Base-by-base conservation (phyloP, 192 early-diverging fungal genomes). In the Linnemannia schmuckeri region DNA sequence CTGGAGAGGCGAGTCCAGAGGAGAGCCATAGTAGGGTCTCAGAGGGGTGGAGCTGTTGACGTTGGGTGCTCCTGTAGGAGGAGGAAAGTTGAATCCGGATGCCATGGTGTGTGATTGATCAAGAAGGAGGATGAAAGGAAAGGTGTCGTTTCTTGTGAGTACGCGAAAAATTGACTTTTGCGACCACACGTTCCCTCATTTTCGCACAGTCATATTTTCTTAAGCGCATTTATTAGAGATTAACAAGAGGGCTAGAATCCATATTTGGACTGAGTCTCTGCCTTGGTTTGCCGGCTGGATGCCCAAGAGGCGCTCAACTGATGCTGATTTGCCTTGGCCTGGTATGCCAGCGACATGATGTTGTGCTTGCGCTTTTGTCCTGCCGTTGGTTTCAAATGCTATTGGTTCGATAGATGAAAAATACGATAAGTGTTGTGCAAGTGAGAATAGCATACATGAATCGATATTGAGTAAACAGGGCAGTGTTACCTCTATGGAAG, bases 291-390 rank as follows among this genome's bases (percentile, higher is more conserved):
- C 30, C 91, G 89, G 74, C 93, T 90, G 3, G 90, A 88, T 40
- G 94, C 94, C 88, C 92, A 92, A 13, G 88, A 83, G 74, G 95
- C 95, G 35, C 90, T 91, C 42, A 96, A 68, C 61, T 91, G 90
- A 42, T 86, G 83, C 72, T 94, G 92, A 74, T 93, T 94, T 33
- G 91, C 93, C 71, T 93, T 90, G n/a, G 96, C 93, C 81, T 95
- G 93, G 68, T 92, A 90, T 15, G 95, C 96, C 47, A 96, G 80
- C 38, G 93, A 95, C 93, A 96, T 94, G 76, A 96, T 92, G 76
- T 96, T 96, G 88, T 96, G 92, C 76, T 94, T 95, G 52, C 92
- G 92, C 78, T 94, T 95, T 80, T 95, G 94, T 76, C 83, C 81
- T 49, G 88, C 87, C 70, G 88, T 90, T 18, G 92, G 91, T 76